Evolutionary conservation across 2,329 filamentous ascomycete genomes (phyloP), one percentile per base, ranked within the genome.

Genomic region (Pseudocercospora ulei): DNA sequence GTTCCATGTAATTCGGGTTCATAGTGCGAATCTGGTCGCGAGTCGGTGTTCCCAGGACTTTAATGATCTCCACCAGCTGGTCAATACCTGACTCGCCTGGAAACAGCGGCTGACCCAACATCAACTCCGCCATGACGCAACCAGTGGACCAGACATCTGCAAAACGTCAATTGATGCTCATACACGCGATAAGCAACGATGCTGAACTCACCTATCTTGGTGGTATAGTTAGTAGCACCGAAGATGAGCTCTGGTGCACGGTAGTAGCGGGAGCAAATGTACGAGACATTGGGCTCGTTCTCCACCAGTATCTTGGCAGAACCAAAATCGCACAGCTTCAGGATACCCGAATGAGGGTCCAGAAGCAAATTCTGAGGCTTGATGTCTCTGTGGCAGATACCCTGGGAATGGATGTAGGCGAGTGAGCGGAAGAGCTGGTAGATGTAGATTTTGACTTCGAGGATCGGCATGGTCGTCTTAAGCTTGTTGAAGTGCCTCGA

Each of bases 1-100:
- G 90, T 69, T 98, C 90, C 90, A 98, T 98, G 67, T 98, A 98
- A 66, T 98, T 98, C 43, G 90, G 90, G 66, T 98, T 98, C 90
- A 98, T 98, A 51, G 90, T 98, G 54, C 90, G 83, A 58, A 98
- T 98, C 65, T 98, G 90, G 63, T 98, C 90, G 50, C 90, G 76
- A 22, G 90, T 96, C 11, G 90, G 90, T 11, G 90, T 98, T 44
- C 90, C 90, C 45, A 98, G 70, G 37, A 98, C 88, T 69, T 98
- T 98, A 73, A 98, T 98, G 62, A 98, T 98, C 66, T 98, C 90
- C 29, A 98, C 90, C 33, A 98, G 71, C 63, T 98, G 90, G 61
- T 98, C 90, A 57, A 98, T 98, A 49, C 90, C 90, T 31, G 90
- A 98, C 65, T 98, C 90, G 56, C 90, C 90, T 16, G 90, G 90